Percentiles rank a stretch among this genome's conserved stretches.
Evolutionary conservation across 208 protist genomes (phyloP).

Genomic region (Wallacemonas collosoma): DNA sequence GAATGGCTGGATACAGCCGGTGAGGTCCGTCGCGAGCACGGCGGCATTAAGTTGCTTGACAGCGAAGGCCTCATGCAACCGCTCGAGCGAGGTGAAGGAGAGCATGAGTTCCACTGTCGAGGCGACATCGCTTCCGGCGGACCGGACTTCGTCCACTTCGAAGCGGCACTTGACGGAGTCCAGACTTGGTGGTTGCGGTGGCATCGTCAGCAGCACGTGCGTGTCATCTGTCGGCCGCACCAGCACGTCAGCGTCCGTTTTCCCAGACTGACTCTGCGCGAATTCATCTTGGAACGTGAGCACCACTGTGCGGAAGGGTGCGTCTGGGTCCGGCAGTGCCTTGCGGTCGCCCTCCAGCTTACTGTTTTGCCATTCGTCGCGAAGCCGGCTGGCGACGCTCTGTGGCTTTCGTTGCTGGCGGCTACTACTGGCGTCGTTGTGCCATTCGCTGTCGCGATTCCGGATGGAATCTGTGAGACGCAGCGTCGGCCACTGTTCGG

Average conservation of each 20-base stretch:
- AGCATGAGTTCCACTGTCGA: slow-evolving; percentile 6
- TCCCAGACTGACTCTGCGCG: neutral
- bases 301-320: slow-evolving; percentile 14
- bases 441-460: neutral
- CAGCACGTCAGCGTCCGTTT: neutral
- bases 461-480: slow-evolving; percentile 3
- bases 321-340: slow-evolving; percentile 9
- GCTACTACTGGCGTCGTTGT: neutral
- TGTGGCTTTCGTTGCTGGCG: neutral
- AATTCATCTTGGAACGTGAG: slow-evolving; percentile 2
- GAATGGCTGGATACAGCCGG: slow-evolving; percentile 22
- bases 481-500: slow-evolving; percentile 19
- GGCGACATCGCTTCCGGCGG: slow-evolving; percentile 5
- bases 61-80: slow-evolving; percentile 24
- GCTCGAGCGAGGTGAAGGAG: slow-evolving; percentile 18
- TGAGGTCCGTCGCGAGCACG: slow-evolving; percentile 26
- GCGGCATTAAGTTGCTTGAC: slow-evolving; percentile 28
- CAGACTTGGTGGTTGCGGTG: neutral
- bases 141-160: slow-evolving; percentile 28
- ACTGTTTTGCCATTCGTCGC: slow-evolving; percentile 13
- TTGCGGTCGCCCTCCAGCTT: neutral
- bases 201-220: slow-evolving; percentile 14
- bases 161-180: slow-evolving; percentile 17
- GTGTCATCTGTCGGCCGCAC: slow-evolving; percentile 1
- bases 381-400: slow-evolving; percentile 16